Evolutionary conservation across 75 land plant genomes (phyloP).

Genomic region (Isoetes taiwanensis): DNA sequence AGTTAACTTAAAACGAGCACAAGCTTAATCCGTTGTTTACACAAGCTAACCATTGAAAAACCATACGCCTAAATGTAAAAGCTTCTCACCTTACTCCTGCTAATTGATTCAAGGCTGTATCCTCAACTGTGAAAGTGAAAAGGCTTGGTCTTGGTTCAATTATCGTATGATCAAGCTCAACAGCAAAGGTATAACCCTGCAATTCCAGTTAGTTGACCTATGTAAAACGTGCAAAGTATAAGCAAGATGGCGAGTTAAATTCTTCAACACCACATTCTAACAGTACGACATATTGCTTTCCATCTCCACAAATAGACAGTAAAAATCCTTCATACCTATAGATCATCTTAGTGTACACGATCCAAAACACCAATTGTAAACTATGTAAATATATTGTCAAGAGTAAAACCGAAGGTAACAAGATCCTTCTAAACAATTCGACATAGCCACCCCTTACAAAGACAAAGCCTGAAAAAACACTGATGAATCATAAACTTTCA

Average conservation of each 20-base stretch:
- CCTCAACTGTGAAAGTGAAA: slow-evolving; percentile 84
- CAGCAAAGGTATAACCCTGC: slow-evolving; percentile 69
- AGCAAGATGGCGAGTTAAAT: slow-evolving; percentile 50
- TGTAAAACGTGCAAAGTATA: slow-evolving; percentile 63
- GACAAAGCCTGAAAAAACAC: slow-evolving; percentile 60
- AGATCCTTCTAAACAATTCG: slow-evolving; percentile 59
- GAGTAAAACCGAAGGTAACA: slow-evolving; percentile 78
- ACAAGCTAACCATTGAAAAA: too few relatives aligned
- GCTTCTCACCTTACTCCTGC: slow-evolving; percentile 53
- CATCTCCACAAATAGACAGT: slow-evolving; percentile 90
- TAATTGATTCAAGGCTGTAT: slow-evolving; percentile 38
- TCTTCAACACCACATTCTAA: slow-evolving; percentile 70
- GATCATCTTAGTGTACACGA: too few relatives aligned
- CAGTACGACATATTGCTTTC: slow-evolving; percentile 58
- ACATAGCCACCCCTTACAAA: slow-evolving; percentile 91
- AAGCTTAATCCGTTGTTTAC: too few relatives aligned
- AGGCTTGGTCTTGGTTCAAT: slow-evolving; percentile 80
- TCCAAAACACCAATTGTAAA: too few relatives aligned
- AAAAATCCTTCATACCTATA: slow-evolving; percentile 81
- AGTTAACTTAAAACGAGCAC: too few relatives aligned
- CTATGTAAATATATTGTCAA: too few relatives aligned
- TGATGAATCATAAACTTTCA: too few relatives aligned
- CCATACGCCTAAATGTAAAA: too few relatives aligned
- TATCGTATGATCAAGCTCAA: slow-evolving; percentile 71
- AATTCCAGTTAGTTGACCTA: too few relatives aligned